A percentile compares a stretch with the other conserved stretches of the same genome.
Conservation (phyloP, 257 asterid genomes). For the Paulownia fortunei region DNA sequence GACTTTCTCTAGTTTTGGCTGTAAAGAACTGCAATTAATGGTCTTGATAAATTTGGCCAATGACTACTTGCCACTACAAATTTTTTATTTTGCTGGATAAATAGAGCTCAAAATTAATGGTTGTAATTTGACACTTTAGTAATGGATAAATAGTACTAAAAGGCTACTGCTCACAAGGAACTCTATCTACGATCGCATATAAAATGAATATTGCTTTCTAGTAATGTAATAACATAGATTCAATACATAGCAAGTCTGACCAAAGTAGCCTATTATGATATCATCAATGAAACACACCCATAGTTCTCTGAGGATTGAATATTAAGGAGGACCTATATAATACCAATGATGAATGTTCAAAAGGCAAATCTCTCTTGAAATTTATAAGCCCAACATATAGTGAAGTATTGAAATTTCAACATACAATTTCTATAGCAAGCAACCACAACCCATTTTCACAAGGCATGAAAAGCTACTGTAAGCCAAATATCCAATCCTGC, state of each 20-base stretch:
- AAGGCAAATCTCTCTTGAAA: neutral
- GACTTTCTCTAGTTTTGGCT: slow-evolving; percentile 1
- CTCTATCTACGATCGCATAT: neutral
- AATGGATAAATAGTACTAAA: neutral
- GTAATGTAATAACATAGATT: neutral
- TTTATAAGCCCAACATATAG: neutral
- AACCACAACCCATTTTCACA: too few species aligned
- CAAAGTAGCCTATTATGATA: neutral
- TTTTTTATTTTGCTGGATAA: too few species aligned
- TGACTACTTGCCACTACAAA: neutral
- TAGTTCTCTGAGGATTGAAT: neutral
- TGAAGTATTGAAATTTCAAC: too few species aligned
- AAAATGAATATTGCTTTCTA: neutral
- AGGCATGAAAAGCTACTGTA: neutral
- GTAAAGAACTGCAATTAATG: neutral
- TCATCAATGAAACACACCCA: neutral
- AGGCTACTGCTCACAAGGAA: neutral
- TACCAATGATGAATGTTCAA: neutral
- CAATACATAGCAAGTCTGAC: neutral
- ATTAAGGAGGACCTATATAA: neutral
- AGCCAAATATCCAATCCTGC: neutral
- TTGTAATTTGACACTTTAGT: too few species aligned
- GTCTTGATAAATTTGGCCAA: slow-evolving; percentile 19
- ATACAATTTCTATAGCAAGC: too few species aligned
- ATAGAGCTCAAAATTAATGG: too few species aligned